Evolutionary conservation across 257 asterid genomes (phyloP).

Genomic region (Jacaranda copaia): DNA sequence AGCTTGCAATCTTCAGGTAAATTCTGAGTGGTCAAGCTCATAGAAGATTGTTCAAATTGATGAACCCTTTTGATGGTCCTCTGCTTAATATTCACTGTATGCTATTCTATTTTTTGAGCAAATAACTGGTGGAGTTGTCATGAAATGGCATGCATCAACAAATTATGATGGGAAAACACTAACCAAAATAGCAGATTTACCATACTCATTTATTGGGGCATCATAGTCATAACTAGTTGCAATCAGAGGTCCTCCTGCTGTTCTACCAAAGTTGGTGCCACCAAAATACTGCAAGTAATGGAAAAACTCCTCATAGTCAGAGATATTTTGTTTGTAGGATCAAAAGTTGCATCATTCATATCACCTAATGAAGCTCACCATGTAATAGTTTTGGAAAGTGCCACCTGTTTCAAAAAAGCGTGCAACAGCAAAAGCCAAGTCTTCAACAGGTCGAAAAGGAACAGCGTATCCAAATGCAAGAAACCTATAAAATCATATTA

Average conservation of each 20-base stretch:
- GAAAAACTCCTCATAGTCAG: not conserved
- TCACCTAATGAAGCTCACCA: constrained; percentile 55
- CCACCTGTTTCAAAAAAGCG: constrained; percentile 87
- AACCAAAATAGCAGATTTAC: constrained; percentile 47
- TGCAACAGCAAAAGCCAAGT: constrained; percentile 88
- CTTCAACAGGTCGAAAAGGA: constrained; percentile 84
- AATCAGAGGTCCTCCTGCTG: constrained; percentile 82
- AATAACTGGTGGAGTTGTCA: not conserved
- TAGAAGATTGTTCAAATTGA: not conserved
- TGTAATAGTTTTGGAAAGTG: constrained; percentile 84
- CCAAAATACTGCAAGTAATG: constrained; percentile 68
- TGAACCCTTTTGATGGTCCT: not conserved
- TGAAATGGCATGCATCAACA: not conserved
- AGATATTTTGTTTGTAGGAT: constrained; percentile 17
- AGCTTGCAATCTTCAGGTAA: constrained; percentile 5
- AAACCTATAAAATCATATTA: constrained; percentile 56
- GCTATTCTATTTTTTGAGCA: constrained; percentile 11
- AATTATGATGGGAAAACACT: not conserved
- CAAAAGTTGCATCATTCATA: constrained; percentile 24
- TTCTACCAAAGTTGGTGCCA: constrained; percentile 88
- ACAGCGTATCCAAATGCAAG: constrained; percentile 82
- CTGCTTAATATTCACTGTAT: not conserved
- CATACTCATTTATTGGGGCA: constrained; percentile 86
- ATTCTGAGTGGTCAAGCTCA: constrained; percentile 6
- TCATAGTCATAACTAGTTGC: constrained; percentile 91